Evolutionary conservation across 75 land plant species (phyloP).

Genomic region (Picea sitchensis): DNA sequence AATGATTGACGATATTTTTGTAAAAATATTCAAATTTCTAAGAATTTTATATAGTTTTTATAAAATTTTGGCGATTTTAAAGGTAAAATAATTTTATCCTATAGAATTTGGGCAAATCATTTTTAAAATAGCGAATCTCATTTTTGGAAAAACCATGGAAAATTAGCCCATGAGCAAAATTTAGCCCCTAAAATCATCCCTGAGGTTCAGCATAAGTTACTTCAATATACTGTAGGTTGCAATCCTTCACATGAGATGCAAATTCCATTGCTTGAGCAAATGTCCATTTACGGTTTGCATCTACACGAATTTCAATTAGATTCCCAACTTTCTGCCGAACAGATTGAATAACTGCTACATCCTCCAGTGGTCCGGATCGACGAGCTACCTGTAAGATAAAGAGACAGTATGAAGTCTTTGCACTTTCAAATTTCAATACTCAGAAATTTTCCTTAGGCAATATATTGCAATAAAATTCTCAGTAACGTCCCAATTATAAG

Average conservation of each 20-base stretch:
- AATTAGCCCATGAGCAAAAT: too few species aligned
- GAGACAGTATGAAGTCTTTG: neutral
- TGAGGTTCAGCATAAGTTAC: constrained; percentile 24
- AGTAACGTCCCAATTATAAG: neutral
- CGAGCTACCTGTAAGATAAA: constrained; percentile 67
- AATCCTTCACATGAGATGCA: constrained; percentile 48
- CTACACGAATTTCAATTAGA: constrained; percentile 68
- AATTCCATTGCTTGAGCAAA: constrained; percentile 74
- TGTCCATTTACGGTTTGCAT: constrained; percentile 92
- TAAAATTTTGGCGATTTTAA: too few species aligned
- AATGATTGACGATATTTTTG: too few species aligned
- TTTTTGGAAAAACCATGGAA: too few species aligned
- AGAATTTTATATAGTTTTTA: too few species aligned
- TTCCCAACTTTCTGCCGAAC: constrained; percentile 67
- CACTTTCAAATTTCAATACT: constrained; percentile 3
- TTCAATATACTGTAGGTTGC: constrained; percentile 82
- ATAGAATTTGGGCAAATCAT: too few species aligned
- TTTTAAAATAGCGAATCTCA: too few species aligned
- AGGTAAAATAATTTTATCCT: too few species aligned
- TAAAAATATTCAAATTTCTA: too few species aligned
- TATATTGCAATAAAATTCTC: neutral
- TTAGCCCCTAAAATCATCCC: too few species aligned
- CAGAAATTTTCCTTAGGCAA: neutral
- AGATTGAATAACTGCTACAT: constrained; percentile 78
- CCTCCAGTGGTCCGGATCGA: constrained; percentile 58